Evolutionary conservation across 2,329 filamentous ascomycete genomes (phyloP), one percentile per base, ranked within the genome.

Genomic region (Diaporthe helianthi): DNA sequence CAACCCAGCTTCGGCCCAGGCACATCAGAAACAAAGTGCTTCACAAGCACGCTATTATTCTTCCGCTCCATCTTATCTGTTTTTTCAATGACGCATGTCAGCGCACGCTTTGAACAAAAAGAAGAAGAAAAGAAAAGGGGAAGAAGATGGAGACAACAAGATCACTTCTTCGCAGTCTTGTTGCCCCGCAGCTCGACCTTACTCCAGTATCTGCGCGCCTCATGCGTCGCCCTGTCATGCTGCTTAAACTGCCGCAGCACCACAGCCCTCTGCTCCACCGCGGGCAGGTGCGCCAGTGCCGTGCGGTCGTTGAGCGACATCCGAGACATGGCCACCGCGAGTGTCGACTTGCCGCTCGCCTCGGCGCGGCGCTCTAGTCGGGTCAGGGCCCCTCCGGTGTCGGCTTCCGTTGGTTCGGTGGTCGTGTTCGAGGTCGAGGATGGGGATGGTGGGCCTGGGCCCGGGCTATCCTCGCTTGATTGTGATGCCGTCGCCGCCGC

Each of bases 241-340:
- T 78, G 76, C 69, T 74, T 75, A 58, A 77, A 72, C 55, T 75
- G 76, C 47, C 72, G 73, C 36, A 72, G 51, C 19, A 79, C 68
- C 4, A 77, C 47, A 4, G 75, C 72, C 2, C 76, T 71, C 71
- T 78, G 76, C 68, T 79, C 73, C 10, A 76, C 70, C 13, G 70
- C 46, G 1, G 78, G 72, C n/a, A 79, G 73, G 41, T 78, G 78
- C 0, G 73, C 69, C 2, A 79, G 69, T 6, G 73, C 75, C 13
- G 67, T 63, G n/a, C 74, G 73, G 58, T 79, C 78, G 17, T 69
- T 72, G 31, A 66, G 58, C 29, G 76, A 75, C 65, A 79, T 65
- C 10, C 29, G 47, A 8, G 47, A 13, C n/a, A 71, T 26, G 2
- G 66, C 67, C 2, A 60, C 9, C 22, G 52, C 31, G 19, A 71